A percentile compares a stretch with the other conserved stretches of the same genome.
phyloP scores from a whole-genome alignment of 73 alveolate species.

The Stentor coeruleus region DNA sequence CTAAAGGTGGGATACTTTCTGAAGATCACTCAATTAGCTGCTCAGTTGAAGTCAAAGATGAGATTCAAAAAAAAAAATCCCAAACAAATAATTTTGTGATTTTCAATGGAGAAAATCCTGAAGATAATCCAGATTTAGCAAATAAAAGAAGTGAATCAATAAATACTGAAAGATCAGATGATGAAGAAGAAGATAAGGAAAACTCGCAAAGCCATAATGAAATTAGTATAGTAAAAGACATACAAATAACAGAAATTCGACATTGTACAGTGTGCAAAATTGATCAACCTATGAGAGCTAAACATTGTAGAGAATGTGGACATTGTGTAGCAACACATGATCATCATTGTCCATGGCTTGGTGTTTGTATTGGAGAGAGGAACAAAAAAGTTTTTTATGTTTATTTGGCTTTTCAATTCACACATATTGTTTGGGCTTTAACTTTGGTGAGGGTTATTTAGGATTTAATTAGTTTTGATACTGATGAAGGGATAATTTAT shows the following conservation, averaged over 20 bases:
- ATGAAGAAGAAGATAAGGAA: constrained; percentile 17
- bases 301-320: constrained; percentile 58
- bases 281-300: constrained; percentile 55
- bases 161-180: not conserved
- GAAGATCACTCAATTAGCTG: not conserved
- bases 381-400: constrained; percentile 65
- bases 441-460: not conserved
- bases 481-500: not conserved
- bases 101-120: not conserved
- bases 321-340: constrained; percentile 63
- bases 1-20: not conserved
- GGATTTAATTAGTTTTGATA: not conserved
- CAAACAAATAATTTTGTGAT: not conserved
- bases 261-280: constrained; percentile 68
- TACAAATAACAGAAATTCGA: constrained; percentile 15
- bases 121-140: not conserved
- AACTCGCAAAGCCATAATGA: not conserved
- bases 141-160: not conserved
- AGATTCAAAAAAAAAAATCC: too few relatives aligned
- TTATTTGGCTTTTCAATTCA: constrained; percentile 41
- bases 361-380: constrained; percentile 76
- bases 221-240: not conserved
- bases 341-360: constrained; percentile 78
- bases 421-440: constrained; percentile 26
- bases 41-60: not conserved